Conservation (phyloP, 83 land plant species). For the Larix sibirica region DNA sequence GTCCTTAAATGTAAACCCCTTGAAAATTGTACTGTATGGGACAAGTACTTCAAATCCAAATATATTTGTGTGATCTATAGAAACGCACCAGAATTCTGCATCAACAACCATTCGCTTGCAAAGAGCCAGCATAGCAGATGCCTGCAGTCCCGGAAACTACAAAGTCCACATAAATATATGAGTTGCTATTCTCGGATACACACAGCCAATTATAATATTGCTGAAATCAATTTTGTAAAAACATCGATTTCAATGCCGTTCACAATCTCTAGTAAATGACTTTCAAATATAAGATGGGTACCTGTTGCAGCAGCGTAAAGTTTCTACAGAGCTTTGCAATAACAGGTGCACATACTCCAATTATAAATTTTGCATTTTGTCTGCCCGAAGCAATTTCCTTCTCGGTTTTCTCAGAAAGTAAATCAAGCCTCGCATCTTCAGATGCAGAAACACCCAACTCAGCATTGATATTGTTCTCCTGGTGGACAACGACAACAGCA, state of each 20-base stretch:
- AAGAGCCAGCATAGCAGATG: constrained; percentile 88
- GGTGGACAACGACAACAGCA: neutral
- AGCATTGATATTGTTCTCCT: constrained; percentile 81
- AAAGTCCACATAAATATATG: neutral
- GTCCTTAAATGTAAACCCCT: no score
- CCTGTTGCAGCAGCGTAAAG: constrained; percentile 83
- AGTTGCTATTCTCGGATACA: neutral
- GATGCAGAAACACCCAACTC: constrained; percentile 96
- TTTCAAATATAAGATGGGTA: constrained; percentile 14
- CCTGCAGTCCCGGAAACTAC: constrained; percentile 88
- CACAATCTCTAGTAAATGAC: neutral
- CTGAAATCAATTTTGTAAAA: neutral
- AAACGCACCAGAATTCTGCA: constrained; percentile 86
- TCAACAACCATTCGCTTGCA: constrained; percentile 96
- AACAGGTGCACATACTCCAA: constrained; percentile 84
- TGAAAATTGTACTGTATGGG: no score
- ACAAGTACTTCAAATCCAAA: neutral
- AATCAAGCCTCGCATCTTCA: constrained; percentile 82
- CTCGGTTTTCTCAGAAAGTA: constrained; percentile 79
- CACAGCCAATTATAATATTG: no score
- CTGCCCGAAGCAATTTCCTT: constrained; percentile 81
- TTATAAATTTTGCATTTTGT: constrained; percentile 55
- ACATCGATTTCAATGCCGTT: neutral
- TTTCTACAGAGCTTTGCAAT: constrained; percentile 89
- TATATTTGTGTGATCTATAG: neutral